Base-by-base conservation (phyloP, 257 asterid genomes). In the Nicotiana knightiana region DNA sequence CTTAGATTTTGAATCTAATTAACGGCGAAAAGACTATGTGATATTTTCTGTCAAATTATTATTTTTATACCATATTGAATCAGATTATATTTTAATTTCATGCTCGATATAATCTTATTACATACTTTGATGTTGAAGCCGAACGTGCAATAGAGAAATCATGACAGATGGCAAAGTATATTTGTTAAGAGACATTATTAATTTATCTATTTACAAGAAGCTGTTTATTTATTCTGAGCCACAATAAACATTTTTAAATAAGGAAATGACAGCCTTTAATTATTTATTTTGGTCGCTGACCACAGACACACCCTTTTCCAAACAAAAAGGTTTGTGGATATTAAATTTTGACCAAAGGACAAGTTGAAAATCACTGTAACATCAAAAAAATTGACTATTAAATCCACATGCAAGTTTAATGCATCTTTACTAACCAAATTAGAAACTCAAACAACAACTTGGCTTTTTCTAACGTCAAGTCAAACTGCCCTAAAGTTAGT, bases 181-280 rank as follows among this genome's bases (percentile, higher is more conserved):
- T 15, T 73, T 46, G 24, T 73, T 26, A 13, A 46, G 35, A 4
- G 39, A 71, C 9, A 21, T 71, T 3, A 26, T 58, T 58, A 17
- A 58, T 58, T 58, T 18, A 48, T 7, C 8, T 24, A 35, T 67
- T 68, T 68, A n/a, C 18, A 1, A 10, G 15, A 18, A 16, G 6
- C 5, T 18, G 33, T 39, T 67, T 68, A 68, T 39, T 39, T 68
- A 39, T 68, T 66, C 16, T 67, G 28, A 35, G 13, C 76, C 76
- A 67, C 30, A 67, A 67, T 67, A 67, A 67, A 64, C 7, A 53
- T 13, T 66, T 66, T 3, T 67, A 67, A 66, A 33, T 67, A 35
- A 35, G 53, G 28, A 67, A 24, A 73, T 48, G 62, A 48, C 79
- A 73, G 79, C 43, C 79, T 46, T 26, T 73, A 73, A 73, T 73